Evolutionary conservation across 345 rosid genomes (phyloP), one percentile per base, ranked within the genome.

Genomic region (Excoecaria agallocha): DNA sequence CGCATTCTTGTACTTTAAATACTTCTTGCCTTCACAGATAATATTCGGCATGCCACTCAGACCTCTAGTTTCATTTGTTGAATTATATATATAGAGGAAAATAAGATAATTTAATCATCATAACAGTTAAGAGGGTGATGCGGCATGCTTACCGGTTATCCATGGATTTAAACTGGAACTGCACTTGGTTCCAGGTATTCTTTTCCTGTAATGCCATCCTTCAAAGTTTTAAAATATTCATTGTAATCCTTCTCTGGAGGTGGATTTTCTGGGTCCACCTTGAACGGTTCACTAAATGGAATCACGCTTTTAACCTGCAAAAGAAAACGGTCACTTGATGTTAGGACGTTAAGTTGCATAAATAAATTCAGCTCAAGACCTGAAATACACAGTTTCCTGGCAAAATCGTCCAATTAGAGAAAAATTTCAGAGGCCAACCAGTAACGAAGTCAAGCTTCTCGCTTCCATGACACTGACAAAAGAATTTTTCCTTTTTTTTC

Each of bases 281-380:
- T 92, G 69, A 91, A 94, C 4, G 98, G 86, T 70, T 90, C 92
- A 60, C 97, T 92, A 73, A 92, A 94, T n/a, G 96, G 98, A 77
- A 92, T 80, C 6, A 82, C 85, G 83, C 97, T 94, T 84, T 89
- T 91, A 62, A 94, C 98, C 98, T 94, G 92, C 63, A 46, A 66
- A 67, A 64, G 24, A n/a, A 54, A 8, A 45, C 25, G 25, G 30
- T 9, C 19, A 30, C 37, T 30, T 37, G 48, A 76, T 50, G 62
- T 74, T 20, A 20, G 58, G 59, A 70, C 39, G 49, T 24, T 12
- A 56, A 22, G 67, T n/a, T 66, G 50, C 3, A 54, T 0, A 48
- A 19, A 37, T 25, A 57, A 16, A 2, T 59, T 58, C 11, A 39
- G 48, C 37, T 66, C 54, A 66, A 22, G 43, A 25, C 46, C 45